Evolutionary conservation across 2,329 filamentous ascomycete species (phyloP).

Genomic region (Exophiala alcalophila): DNA sequence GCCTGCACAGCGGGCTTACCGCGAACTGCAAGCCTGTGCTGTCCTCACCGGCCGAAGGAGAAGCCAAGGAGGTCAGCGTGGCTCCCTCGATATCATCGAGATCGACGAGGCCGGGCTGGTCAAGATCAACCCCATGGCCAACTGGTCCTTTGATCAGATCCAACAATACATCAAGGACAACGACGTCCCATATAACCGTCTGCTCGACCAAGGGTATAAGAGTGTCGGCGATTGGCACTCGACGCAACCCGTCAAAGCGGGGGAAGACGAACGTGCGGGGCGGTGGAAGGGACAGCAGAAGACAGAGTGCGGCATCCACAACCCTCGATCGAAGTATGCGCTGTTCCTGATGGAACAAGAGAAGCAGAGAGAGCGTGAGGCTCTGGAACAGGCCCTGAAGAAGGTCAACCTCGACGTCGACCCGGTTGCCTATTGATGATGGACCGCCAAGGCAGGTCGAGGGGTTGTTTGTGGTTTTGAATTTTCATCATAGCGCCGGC

Average conservation of each 20-base stretch:
- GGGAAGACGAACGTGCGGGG: slow-evolving; percentile 92
- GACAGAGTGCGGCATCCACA: slow-evolving; percentile 98
- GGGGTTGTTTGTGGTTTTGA: neutral
- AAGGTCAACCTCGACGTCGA: slow-evolving; percentile 21
- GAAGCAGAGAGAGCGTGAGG: slow-evolving; percentile 61
- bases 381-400: slow-evolving; percentile 45
- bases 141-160: slow-evolving; percentile 90
- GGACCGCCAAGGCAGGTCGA: neutral
- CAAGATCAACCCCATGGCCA: slow-evolving; percentile 96
- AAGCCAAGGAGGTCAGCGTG: slow-evolving; percentile 89
- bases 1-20: slow-evolving; percentile 86
- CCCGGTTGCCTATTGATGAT: no score
- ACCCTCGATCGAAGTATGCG: slow-evolving; percentile 90
- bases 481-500: slow-evolving; percentile 29
- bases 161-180: slow-evolving; percentile 81
- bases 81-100: slow-evolving; percentile 86
- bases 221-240: slow-evolving; percentile 98
- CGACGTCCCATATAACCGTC: slow-evolving; percentile 86
- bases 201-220: slow-evolving; percentile 95
- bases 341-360: slow-evolving; percentile 76
- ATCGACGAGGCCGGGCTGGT: slow-evolving; percentile 85
- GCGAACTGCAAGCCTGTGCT: slow-evolving; percentile 80
- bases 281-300: slow-evolving; percentile 96
- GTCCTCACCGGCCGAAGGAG: slow-evolving; percentile 88
- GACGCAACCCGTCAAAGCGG: slow-evolving; percentile 81